Base-by-base conservation (phyloP, 169 alveolate species). In the Plasmodium vivax region DNA sequence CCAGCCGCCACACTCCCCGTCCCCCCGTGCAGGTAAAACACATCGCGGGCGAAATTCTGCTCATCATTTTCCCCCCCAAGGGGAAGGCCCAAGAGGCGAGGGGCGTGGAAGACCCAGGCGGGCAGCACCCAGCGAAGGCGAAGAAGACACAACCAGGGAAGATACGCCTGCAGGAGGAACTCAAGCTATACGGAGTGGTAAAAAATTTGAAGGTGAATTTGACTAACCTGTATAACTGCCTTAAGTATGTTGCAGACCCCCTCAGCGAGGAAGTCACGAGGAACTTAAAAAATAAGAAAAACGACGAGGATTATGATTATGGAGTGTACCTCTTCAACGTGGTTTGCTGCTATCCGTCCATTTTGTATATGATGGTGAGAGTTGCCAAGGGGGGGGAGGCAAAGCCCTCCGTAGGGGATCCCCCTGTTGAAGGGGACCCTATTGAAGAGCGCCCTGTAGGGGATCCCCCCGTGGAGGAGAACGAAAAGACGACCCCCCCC, bases 191-290 rank as follows among this genome's bases (percentile, higher is more conserved):
- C 74, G 19, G 19, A 36, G 51, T 41, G 54, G 27, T 90, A 16
- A 90, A 90, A 81, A 54, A 41, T n/a, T 81, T 90, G 58, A 90
- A 90, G 62, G 68, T 90, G 19, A 90, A 90, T 62, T 38, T 81
- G 14, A 32, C 56, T 0, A 79, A 90, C 74, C 74, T 90, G 12
- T 90, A 82, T 71, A 90, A 90, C 16, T 90, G 94, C 27, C 54
- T 90, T 27, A 90, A 80, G 83, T 90, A 90, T 90, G 74, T 90
- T 23, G 83, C 74, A n/a, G 27, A 34, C 7, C 83, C 82, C 45
- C 54, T 90, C 27, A 19, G 51, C 14, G 94, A 90, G 74, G 83
- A 41, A 68, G 77, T 81, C 3, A 68, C 80, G 14, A 1, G 8
- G 2, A 80, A 90, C 45, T 62, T 90, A 34, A 90, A 81, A 58